Evolutionary conservation across 192 early-diverging fungal species (phyloP).

Genomic region (Backusella australiensis): DNA sequence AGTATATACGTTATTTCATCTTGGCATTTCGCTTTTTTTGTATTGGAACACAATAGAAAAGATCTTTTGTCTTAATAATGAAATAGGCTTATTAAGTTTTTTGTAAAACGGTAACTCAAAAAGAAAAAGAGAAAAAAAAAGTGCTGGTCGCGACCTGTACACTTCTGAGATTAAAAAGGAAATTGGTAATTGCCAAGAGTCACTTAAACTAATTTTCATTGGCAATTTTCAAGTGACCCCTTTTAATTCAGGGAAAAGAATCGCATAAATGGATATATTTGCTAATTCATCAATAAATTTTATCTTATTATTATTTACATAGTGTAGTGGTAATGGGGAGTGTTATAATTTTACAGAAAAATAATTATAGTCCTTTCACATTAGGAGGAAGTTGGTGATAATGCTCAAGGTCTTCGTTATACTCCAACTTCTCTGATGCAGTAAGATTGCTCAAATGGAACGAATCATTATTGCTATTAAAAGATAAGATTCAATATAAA

Average conservation of each 20-base stretch:
- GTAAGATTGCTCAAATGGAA: neutral
- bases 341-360: neutral
- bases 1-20: neutral
- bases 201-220: neutral
- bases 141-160: too few species aligned
- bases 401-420: neutral
- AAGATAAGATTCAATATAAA: neutral
- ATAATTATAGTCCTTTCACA: neutral
- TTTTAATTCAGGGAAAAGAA: neutral
- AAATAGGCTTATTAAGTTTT: neutral
- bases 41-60: neutral
- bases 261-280: neutral
- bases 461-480: neutral
- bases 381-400: constrained; percentile 3
- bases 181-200: neutral
- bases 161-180: neutral
- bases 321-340: neutral
- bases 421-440: neutral
- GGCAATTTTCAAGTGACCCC: neutral
- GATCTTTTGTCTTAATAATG: neutral
- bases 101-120: neutral
- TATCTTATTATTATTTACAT: neutral
- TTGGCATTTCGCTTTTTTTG: neutral
- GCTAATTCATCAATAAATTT: neutral
- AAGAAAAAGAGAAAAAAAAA: neutral